Percentiles rank a stretch among this genome's conserved stretches.
Conservation (phyloP, 2,329 filamentous ascomycete species). For the Aspergillus sp. region DNA sequence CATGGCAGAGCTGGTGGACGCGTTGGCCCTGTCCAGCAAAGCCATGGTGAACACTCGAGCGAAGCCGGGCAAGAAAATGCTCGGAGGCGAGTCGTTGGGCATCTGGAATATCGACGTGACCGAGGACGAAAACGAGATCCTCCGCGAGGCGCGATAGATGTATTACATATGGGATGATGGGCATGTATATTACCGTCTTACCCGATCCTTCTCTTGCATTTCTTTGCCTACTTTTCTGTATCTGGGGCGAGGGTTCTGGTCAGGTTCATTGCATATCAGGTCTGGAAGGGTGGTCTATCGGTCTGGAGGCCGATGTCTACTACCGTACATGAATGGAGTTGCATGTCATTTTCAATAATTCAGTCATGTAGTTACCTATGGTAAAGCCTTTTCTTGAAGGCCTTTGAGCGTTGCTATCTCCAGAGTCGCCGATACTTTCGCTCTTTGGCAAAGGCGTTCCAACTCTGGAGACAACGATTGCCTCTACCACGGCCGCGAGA, state of each 20-base stretch:
- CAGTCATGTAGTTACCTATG: no score
- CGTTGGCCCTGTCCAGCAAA: slow-evolving; percentile 74
- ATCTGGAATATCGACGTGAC: slow-evolving; percentile 38
- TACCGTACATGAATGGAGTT: no score
- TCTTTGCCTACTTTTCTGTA: neutral
- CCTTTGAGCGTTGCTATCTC: no score
- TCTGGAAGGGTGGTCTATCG: neutral
- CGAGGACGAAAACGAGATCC: slow-evolving; percentile 20
- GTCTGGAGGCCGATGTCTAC: neutral
- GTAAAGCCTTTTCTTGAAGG: no score
- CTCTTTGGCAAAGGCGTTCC: no score
- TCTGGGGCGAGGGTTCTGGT: neutral
- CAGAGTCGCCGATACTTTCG: no score
- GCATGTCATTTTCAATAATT: no score
- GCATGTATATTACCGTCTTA: slow-evolving; percentile 7
- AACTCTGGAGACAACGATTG: no score
- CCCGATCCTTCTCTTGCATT: neutral
- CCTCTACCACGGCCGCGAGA: no score
- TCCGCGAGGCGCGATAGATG: slow-evolving; percentile 8
- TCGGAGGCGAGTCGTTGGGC: slow-evolving; percentile 34
- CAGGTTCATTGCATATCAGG: neutral
- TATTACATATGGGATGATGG: neutral
- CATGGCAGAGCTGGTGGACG: slow-evolving; percentile 73
- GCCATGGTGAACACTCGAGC: slow-evolving; percentile 58
- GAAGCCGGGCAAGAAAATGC: slow-evolving; percentile 40